A percentile compares a stretch with the other conserved stretches of the same genome.
phyloP scores from a whole-genome alignment of 805 yeast species.

The Blastobotrys peoriensis region DNA sequence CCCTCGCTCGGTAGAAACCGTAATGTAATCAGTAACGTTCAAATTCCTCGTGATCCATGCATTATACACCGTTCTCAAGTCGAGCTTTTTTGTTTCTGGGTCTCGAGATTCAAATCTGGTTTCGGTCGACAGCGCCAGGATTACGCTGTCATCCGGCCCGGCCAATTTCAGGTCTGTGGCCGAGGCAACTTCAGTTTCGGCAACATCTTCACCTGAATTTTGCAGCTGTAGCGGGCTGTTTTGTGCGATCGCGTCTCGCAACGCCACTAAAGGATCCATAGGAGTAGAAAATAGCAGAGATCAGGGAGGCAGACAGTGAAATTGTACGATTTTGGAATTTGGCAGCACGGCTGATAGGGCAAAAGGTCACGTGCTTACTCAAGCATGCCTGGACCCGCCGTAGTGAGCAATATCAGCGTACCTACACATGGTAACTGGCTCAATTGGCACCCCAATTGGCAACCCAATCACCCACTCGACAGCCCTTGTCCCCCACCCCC shows the following conservation, averaged over 20 bases:
- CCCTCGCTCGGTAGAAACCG: constrained; percentile 57
- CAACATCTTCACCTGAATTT: constrained; percentile 18
- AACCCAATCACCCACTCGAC: no score
- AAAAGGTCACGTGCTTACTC: no score
- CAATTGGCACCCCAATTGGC: no score
- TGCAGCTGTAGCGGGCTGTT: constrained; percentile 23
- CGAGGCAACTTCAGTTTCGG: constrained; percentile 33
- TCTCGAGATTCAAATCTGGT: constrained; percentile 43
- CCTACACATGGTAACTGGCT: no score
- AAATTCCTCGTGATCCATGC: constrained; percentile 74
- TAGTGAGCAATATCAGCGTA: no score
- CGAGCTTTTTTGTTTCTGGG: constrained; percentile 16
- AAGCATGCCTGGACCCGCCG: no score
- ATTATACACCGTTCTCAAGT: constrained; percentile 58
- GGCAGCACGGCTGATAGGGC: no score
- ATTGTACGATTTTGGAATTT: no score
- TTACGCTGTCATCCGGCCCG: constrained; percentile 13
- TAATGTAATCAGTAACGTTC: constrained; percentile 74
- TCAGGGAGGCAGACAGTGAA: no score
- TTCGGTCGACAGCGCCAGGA: constrained; percentile 36
- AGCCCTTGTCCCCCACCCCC: no score
- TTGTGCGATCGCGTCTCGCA: constrained; percentile 29
- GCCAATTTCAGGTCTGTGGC: constrained; percentile 32
- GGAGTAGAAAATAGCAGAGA: no score
- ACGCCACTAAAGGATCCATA: constrained; percentile 26